Conservation (phyloP, 129 eudicot genomes). For the Silybum marianum region DNA sequence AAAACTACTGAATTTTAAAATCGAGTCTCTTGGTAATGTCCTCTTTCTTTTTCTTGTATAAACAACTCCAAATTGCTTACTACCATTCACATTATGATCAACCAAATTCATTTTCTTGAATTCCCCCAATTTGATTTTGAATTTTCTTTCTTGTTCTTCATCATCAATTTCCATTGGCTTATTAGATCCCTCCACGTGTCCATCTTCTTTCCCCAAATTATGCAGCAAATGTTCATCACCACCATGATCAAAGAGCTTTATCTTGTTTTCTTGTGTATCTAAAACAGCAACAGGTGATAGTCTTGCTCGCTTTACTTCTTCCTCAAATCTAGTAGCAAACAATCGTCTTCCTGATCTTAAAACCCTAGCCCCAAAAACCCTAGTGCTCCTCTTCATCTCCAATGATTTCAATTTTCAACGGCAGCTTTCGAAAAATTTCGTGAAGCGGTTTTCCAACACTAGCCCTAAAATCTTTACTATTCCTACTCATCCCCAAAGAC, state of each 20-base stretch:
- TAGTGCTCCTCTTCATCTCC: constrained; percentile 60
- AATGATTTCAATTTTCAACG: constrained; percentile 5
- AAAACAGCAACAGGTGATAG: background rate
- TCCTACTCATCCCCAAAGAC: background rate
- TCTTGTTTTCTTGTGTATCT: constrained; percentile 28
- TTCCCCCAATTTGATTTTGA: background rate
- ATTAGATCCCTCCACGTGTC: too few species aligned
- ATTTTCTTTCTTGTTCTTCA: background rate
- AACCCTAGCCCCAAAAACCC: constrained; percentile 60
- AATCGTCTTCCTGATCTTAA: constrained; percentile 65
- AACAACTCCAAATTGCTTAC: constrained; percentile 34
- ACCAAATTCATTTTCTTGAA: background rate
- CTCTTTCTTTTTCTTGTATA: constrained; percentile 66
- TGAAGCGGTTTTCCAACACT: background rate
- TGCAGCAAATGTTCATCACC: too few species aligned
- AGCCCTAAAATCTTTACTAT: background rate
- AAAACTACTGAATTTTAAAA: background rate
- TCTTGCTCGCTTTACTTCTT: constrained; percentile 25
- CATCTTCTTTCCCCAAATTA: too few species aligned
- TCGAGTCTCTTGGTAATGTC: background rate
- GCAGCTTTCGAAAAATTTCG: background rate
- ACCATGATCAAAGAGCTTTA: constrained; percentile 31
- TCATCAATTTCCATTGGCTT: too few species aligned
- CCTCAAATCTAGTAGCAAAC: constrained; percentile 35
- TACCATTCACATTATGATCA: constrained; percentile 18